Base-by-base conservation (phyloP, 805 yeast genomes). In the Candida ovalis region DNA sequence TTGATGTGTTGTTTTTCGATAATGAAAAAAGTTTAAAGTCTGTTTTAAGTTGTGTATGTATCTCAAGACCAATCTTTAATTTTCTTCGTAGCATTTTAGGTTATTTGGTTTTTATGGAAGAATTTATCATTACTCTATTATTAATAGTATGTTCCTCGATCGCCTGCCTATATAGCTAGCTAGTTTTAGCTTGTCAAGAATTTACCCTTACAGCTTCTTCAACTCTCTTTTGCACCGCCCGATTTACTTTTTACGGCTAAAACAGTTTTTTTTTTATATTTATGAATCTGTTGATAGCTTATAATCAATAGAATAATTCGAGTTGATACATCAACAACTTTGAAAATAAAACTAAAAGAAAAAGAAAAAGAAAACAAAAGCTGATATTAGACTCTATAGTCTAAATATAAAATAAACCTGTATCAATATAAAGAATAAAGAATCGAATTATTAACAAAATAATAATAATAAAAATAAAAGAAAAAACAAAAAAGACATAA, bases 21-120 rank as follows among this genome's bases (percentile, higher is more conserved):
- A 73, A 57, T 3, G 97, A 86, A 56, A 94, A 94, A 24, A 94
- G 78, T 64, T 94, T 94, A 46, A 77, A 71, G 33, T 67, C 61
- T 0, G 97, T 88, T 53, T 78, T 75, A 46, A 94, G 70, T 65
- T 94, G 99, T 1, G 97, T 86, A 64, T 94, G 99, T 39, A 94
- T 86, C 64, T 94, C 99, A 32, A 94, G 70, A 0, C 99, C 99
- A 61, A 96, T 86, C 61, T 82, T 87, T 54, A 92, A 49, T 47
- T 52, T 48, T 59, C 45, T 61, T 17, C 22, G 6, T n/a, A 35
- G 38, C 38, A 32, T 32, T 8, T 7, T 32, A 15, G 17, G 30
- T 8, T 27, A 12, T 8, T 27, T 12, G 30, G 30, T n/a, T n/a
- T n/a, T n/a, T n/a, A n/a, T n/a, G n/a, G n/a, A n/a, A n/a, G n/a